phyloP scores from a whole-genome alignment of 2,329 filamentous ascomycete genomes.

The Pseudogymnoascus sp. region DNA sequence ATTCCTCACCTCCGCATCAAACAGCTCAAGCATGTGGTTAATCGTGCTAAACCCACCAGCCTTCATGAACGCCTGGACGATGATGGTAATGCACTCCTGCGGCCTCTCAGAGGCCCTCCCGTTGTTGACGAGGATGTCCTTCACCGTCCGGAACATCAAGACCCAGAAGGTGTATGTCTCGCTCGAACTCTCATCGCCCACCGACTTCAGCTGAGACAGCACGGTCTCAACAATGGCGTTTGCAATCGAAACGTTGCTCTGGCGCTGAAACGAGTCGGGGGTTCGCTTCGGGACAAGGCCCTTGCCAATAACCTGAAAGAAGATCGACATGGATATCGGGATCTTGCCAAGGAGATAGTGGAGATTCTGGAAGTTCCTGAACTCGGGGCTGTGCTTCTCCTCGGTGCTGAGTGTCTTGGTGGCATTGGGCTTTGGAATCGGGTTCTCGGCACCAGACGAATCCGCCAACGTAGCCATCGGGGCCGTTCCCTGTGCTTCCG shows the following conservation, averaged over 20 bases:
- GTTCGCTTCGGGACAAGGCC: constrained; percentile 68
- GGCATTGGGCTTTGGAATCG: not conserved
- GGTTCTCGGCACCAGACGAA: constrained; percentile 6
- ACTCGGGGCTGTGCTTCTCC: constrained; percentile 28
- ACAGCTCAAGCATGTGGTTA: constrained; percentile 63
- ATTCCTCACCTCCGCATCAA: constrained; percentile 48
- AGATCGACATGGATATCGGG: constrained; percentile 70
- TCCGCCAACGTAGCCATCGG: constrained; percentile 9
- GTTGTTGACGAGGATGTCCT: constrained; percentile 71
- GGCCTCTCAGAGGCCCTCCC: constrained; percentile 27
- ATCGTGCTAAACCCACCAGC: constrained; percentile 67
- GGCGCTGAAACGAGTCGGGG: constrained; percentile 53
- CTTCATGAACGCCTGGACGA: constrained; percentile 81
- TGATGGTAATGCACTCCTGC: constrained; percentile 58
- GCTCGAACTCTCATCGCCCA: constrained; percentile 38
- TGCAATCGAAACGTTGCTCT: constrained; percentile 47
- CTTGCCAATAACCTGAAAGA: constrained; percentile 81
- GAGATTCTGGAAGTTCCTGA: constrained; percentile 72
- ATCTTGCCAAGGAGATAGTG: constrained; percentile 71
- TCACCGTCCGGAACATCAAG: constrained; percentile 68
- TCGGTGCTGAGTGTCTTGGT: constrained; percentile 3
- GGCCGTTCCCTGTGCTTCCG: constrained; percentile 12
- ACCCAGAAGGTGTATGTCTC: constrained; percentile 76
- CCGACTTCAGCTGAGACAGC: constrained; percentile 53
- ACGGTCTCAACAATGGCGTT: constrained; percentile 64